A percentile compares a stretch with the other conserved stretches of the same genome.
These are phyloP conservation scores for Saitozyma podzolica DNA, from an alignment of 768 basidiomycete species.

Conservation along the genomic window DNA sequence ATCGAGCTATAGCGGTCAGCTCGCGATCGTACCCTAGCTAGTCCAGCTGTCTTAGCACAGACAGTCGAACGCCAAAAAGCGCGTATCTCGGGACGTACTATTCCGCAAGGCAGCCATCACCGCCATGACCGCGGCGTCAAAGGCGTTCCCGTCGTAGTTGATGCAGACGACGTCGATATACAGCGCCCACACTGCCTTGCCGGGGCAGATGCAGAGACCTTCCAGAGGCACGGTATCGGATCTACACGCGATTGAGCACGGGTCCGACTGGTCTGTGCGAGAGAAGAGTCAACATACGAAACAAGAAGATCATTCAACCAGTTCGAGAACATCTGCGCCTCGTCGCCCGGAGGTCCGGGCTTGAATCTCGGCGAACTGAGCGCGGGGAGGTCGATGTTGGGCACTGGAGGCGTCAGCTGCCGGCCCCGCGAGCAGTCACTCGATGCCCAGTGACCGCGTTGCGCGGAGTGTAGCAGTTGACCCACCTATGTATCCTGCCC, in stretches of 20 bases:
- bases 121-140: slow-evolving; percentile 84
- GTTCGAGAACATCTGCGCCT: slow-evolving; percentile 87
- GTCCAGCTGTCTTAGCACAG: no score
- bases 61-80: slow-evolving; percentile 10
- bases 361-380: slow-evolving; percentile 92
- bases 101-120: slow-evolving; percentile 83
- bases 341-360: slow-evolving; percentile 90
- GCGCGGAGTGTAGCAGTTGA: background rate
- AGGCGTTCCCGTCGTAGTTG: slow-evolving; percentile 94
- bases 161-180: slow-evolving; percentile 94
- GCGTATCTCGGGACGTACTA: slow-evolving; percentile 69
- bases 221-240: slow-evolving; percentile 66
- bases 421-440: background rate
- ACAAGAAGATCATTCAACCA: slow-evolving; percentile 74
- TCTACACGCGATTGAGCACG: slow-evolving; percentile 53
- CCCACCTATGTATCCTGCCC: slow-evolving; percentile 80
- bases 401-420: slow-evolving; percentile 57
- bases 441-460: background rate
- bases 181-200: slow-evolving; percentile 85
- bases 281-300: slow-evolving; percentile 58
- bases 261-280: background rate
- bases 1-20: slow-evolving; percentile 57
- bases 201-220: slow-evolving; percentile 75
- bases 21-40: background rate
- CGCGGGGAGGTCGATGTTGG: slow-evolving; percentile 90